Evolutionary conservation across 2,329 filamentous ascomycete species (phyloP).

Genomic region (Aspergillus sp.): DNA sequence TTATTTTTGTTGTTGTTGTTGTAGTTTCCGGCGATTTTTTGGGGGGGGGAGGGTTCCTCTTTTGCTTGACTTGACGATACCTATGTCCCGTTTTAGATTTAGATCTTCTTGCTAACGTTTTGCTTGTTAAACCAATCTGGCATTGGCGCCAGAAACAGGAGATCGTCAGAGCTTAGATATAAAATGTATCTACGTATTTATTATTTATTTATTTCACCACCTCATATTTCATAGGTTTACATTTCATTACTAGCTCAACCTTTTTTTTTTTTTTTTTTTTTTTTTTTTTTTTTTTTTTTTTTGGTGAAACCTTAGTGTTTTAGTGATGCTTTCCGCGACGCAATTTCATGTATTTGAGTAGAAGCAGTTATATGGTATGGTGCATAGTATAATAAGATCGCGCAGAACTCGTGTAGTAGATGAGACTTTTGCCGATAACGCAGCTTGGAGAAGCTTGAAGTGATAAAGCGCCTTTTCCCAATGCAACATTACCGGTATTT

Average conservation of each 20-base stretch:
- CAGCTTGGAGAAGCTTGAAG: neutral
- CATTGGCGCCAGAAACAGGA: conserved; percentile 13
- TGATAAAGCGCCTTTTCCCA: neutral
- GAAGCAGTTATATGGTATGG: neutral
- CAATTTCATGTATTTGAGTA: neutral
- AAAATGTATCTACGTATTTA: neutral
- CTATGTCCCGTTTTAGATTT: conserved; percentile 16
- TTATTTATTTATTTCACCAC: neutral
- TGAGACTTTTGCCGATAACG: neutral
- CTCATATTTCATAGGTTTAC: neutral
- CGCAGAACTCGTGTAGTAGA: neutral
- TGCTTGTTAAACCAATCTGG: conserved; percentile 16
- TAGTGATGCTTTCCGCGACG: no score
- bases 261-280: neutral
- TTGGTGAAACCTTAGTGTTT: no score
- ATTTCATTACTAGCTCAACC: neutral
- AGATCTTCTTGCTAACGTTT: conserved; percentile 13
- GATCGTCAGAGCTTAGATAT: neutral
- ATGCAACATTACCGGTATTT: neutral
- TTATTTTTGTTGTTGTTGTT: neutral
- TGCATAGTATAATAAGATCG: neutral
- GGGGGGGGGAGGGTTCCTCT: neutral
- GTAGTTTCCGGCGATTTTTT: neutral
- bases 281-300: neutral
- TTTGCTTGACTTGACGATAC: conserved; percentile 19